Base-by-base conservation (phyloP, 1,284 basidiomycete genomes). In the Dichomitus squalens region DNA sequence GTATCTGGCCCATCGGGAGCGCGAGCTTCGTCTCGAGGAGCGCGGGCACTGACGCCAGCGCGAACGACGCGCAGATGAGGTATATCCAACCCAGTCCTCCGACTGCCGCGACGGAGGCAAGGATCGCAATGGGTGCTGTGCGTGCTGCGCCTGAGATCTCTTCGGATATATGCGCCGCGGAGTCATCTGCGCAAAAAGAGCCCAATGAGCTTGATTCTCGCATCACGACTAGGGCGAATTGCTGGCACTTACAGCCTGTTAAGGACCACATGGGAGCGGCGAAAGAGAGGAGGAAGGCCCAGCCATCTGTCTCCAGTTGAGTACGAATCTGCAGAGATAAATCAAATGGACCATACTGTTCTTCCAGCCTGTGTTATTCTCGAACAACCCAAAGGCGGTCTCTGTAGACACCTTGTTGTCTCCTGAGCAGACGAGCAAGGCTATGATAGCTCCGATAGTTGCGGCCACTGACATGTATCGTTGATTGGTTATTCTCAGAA, bases 261-360 rank as follows among this genome's bases (percentile, higher is more conserved):
- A 91, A 71, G 0, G 87, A 90, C 90, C 89, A 92, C 85, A 91
- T 91, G 0, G 88, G 85, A 1, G 86, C 78, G 0, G 87, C 88
- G 66, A 92, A 90, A 0, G 88, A 79, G 27, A 92, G 71, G 59
- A 91, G 72, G 70, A 92, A 91, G 0, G 88, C 86, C 85, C 86
- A 89, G n/a, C 82, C 86, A 72, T 79, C 88, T 89, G 11, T 52
- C 20, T 35, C 52, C 16, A 27, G n/a, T 21, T 9, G 56, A 29
- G 3, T n/a, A 29, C 18, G 7, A 40, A 35, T 34, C 46, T 35
- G 23, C 12, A 16, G 50, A 31, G 14, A 3, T 33, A 14, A n/a
- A n/a, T 6, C 9, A 1, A 9, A n/a, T n/a, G n/a, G n/a, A 4
- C 73, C 78, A 57, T 66, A 85, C 87, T 76, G 57, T 81, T 82